Evolutionary conservation across 345 rosid genomes (phyloP), one percentile per base, ranked within the genome.

Genomic region (Arabis hirsuta): DNA sequence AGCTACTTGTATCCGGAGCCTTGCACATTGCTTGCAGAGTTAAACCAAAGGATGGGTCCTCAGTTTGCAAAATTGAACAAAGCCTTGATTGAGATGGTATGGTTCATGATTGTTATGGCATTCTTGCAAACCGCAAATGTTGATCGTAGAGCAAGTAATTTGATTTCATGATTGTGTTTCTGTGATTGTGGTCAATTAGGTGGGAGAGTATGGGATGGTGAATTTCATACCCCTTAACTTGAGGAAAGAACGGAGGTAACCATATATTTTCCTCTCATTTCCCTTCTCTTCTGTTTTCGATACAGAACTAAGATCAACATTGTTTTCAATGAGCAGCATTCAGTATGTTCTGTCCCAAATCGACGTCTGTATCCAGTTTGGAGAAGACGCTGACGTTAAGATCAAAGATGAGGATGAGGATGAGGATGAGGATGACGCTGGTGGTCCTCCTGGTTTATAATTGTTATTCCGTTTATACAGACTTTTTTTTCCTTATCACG

Each of bases 311-410:
- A 65, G 14, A 10, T 43, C n/a, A 12, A 44, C 19, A 53, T 43
- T 31, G 67, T 38, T 48, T 65, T 36, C 69, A 27, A 2, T 58
- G 20, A 16, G 65, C 95, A 89, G 99, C 70, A 84, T 91, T 57
- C 85, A 70, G 2, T 90, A 90, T 71, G 86, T 91, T 24, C 54
- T 95, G 82, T 74, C 85, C 14, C 96, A 91, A 71, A 95, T 95
- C 19, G 98, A 91, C 79, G 76, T 57, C 63, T 81, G 90, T 79
- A 95, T 90, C 69, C 95, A 85, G 82, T 91, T 78, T 55, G 99
- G 93, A 42, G 99, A 95, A 89, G 99, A 89, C 26, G 93, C 96
- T 7, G 98, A 91, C 31, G 94, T 95, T 58, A 95, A 91, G 78
- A 80, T 95, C 51, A 89, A 64, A 81, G 99, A 86, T 76, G 84